These are phyloP conservation scores for Globomyces pollinis-pini DNA, from an alignment of 192 early-diverging fungal genomes.

Conservation along the genomic window DNA sequence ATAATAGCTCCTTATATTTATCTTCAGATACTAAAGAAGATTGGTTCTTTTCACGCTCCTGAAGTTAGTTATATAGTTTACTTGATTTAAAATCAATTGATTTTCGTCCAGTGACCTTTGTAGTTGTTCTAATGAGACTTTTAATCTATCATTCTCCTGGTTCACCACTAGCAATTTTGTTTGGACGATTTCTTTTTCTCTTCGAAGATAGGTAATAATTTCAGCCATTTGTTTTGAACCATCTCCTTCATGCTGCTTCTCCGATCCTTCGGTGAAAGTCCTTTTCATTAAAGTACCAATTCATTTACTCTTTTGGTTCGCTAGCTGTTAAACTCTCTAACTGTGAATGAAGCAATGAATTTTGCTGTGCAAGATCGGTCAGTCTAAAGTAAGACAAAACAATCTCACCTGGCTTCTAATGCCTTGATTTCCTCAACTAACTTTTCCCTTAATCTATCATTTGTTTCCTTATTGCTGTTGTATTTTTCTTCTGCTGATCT, in stretches of 20 bases:
- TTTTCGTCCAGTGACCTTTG: conserved; percentile 63
- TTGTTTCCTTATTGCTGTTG: conserved; percentile 28
- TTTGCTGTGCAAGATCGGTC: conserved; percentile 55
- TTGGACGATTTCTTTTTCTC: conserved; percentile 65
- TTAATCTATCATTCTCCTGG: conserved; percentile 60
- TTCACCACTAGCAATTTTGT: conserved; percentile 57
- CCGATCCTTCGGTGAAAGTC: not conserved
- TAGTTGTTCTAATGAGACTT: conserved; percentile 53
- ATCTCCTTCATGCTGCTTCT: conserved; percentile 7
- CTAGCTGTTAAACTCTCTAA: conserved; percentile 42
- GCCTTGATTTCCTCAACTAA: conserved; percentile 35
- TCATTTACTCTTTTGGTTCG: too few species aligned
- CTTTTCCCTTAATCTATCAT: conserved; percentile 35
- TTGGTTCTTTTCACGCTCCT: conserved; percentile 27
- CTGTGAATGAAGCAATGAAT: conserved; percentile 64
- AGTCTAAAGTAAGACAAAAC: too few species aligned
- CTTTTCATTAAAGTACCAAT: too few species aligned
- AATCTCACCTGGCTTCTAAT: conserved; percentile 19
- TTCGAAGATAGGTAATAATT: conserved; percentile 58
- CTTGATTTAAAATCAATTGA: conserved; percentile 45
- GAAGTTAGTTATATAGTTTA: too few species aligned
- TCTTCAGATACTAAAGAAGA: conserved; percentile 42
- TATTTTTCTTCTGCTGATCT: conserved; percentile 38
- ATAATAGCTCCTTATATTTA: conserved; percentile 53
- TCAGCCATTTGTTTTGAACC: conserved; percentile 21